Base-by-base conservation (phyloP, 129 eudicot species). In the carrot (Daucus carota) region DNA sequence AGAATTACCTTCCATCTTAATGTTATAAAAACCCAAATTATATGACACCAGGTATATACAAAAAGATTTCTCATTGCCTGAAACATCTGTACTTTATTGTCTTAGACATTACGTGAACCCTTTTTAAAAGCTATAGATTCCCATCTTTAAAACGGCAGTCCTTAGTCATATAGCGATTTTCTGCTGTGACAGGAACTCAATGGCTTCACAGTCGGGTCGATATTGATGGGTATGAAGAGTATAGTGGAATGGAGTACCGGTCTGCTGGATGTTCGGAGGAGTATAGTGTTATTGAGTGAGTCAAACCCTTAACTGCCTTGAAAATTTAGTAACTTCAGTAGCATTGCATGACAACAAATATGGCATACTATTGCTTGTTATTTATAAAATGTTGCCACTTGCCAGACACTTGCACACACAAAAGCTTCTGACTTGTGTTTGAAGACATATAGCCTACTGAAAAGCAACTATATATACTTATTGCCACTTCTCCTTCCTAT, bases 161-260 rank as follows among this genome's bases (percentile, higher is more conserved):
- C 50, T 34, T 38, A 50, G 15, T 70, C 33, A 33, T 32, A 15
- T 65, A 74, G 14, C 66, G 48, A 29, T 48, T 69, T 31, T 68
- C 44, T 76, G 41, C 62, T 68, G 41, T 78, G 33, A 60, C 89
- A 94, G 99, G 88, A 85, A 94, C 89, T 75, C 99, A 91, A 73
- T 94, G 99, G 99, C 97, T 94, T 83, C 97, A 89, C 46, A 87
- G 97, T 79, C 87, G 97, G 81, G 88, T 91, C 50, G 98, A 91
- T 54, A 80, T 86, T 34, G 82, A 87, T 52, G 98, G 97, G 41
- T 94, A 94, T 81, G 98, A 94, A 83, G 98, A 94, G 80, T 94
- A 91, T 60, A 91, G 93, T 70, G 93, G 93, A 54, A 77, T 86
- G 20, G 98, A 94, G 74, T 94, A 91, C 79, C 87, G 92, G 52